Evolutionary conservation across 1,284 basidiomycete genomes (phyloP).

Genomic region (Trichosporon ovoides): DNA sequence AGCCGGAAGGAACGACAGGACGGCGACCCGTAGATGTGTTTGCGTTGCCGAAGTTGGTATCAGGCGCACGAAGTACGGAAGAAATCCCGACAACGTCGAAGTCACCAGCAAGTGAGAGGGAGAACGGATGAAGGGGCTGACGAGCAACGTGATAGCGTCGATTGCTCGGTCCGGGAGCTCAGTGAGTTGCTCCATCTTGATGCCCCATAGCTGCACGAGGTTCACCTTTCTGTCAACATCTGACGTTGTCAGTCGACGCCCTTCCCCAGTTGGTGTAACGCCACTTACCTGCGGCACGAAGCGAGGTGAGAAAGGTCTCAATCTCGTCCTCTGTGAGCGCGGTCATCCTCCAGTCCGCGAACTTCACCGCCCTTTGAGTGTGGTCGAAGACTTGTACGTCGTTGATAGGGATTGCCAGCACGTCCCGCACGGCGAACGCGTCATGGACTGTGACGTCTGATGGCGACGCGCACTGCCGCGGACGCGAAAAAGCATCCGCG

Average conservation of each 20-base stretch:
- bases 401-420: too few species aligned
- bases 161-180: constrained; percentile 34
- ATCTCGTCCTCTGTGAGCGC: constrained; percentile 33
- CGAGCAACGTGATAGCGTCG: constrained; percentile 37
- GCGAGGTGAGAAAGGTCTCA: constrained; percentile 32
- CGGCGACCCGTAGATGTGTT: constrained; percentile 27
- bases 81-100: constrained; percentile 35
- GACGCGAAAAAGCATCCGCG: too few species aligned
- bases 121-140: constrained; percentile 36
- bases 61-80: constrained; percentile 41
- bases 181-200: constrained; percentile 35
- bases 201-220: constrained; percentile 42
- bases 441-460: too few species aligned
- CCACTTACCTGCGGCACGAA: constrained; percentile 39
- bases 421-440: too few species aligned
- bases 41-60: constrained; percentile 21
- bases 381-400: too few species aligned
- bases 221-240: constrained; percentile 46
- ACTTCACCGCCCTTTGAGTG: too few species aligned
- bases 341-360: too few species aligned
- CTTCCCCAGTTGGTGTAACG: not conserved
- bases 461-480: too few species aligned
- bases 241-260: constrained; percentile 12
- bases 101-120: constrained; percentile 36
- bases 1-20: constrained; percentile 32